Evolutionary conservation across 352 stramenopile species (phyloP).

Genomic region (Elongisporangium prolatum): DNA sequence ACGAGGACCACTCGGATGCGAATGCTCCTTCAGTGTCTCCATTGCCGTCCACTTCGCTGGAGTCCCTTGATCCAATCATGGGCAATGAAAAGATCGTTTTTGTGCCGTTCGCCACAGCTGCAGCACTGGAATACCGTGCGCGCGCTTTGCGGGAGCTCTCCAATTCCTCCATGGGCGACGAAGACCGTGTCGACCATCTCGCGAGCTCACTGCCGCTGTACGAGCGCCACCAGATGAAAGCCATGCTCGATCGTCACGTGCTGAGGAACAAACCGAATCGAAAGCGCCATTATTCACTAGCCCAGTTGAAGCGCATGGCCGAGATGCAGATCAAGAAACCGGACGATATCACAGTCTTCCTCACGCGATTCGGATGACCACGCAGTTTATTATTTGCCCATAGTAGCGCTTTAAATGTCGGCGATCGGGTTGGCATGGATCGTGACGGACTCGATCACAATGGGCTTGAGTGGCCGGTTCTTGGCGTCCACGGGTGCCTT

Average conservation of each 20-base stretch:
- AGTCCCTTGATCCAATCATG: background rate
- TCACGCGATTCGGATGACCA: conserved; percentile 50
- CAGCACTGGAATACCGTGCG: conserved; percentile 52
- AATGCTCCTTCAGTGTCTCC: background rate
- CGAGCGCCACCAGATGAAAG: conserved; percentile 45
- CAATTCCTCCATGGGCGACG: conserved; percentile 1
- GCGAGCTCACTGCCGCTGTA: conserved; percentile 38
- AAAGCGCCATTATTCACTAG: conserved; percentile 67
- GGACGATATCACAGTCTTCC: conserved; percentile 73
- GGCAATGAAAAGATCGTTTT: conserved; percentile 6
- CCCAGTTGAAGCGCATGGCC: conserved; percentile 67
- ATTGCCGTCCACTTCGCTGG: background rate
- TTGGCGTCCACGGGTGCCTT: conserved; percentile 91
- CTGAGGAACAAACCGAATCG: conserved; percentile 41
- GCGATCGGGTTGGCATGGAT: conserved; percentile 94
- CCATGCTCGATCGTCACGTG: conserved; percentile 49
- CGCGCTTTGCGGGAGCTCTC: conserved; percentile 40
- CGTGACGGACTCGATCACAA: conserved; percentile 83
- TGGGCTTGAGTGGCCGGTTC: conserved; percentile 85
- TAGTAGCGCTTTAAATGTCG: conserved; percentile 28
- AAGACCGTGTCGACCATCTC: conserved; percentile 40
- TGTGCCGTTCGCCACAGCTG: conserved; percentile 66
- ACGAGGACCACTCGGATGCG: background rate
- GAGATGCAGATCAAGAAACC: conserved; percentile 74
- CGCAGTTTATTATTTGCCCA: conserved; percentile 1